These are phyloP conservation scores for Gentiana dahurica DNA, from an alignment of 257 asterid species.

Conservation along the genomic window DNA sequence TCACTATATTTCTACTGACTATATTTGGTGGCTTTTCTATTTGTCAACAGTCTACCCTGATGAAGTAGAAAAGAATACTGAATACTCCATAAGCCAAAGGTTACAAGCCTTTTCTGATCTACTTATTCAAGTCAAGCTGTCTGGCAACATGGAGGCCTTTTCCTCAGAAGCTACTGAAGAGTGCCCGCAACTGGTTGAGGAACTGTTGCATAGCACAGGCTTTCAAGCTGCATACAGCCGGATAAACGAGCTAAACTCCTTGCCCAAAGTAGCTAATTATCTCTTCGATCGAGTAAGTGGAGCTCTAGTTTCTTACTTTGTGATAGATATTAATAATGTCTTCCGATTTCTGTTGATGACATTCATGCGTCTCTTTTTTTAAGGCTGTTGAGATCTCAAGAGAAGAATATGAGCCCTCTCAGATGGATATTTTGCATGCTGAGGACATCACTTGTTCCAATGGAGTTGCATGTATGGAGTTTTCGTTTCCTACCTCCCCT, in stretches of 20 bases:
- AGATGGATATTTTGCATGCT: conserved; percentile 75
- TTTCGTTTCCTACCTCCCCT: conserved; percentile 45
- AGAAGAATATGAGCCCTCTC: conserved; percentile 71
- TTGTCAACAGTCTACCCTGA: conserved; percentile 32
- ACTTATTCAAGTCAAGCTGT: conserved; percentile 56
- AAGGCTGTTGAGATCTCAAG: conserved; percentile 79
- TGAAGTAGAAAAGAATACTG: conserved; percentile 29
- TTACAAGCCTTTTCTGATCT: conserved; percentile 57
- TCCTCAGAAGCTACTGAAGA: conserved; percentile 89
- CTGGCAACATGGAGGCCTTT: conserved; percentile 72
- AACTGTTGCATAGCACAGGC: conserved; percentile 58
- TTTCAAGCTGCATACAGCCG: conserved; percentile 73
- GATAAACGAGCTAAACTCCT: conserved; percentile 51
- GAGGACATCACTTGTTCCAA: conserved; percentile 72
- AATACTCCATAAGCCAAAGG: conserved; percentile 41
- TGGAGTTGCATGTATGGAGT: conserved; percentile 74
- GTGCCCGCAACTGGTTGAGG: conserved; percentile 63
- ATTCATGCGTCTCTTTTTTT: conserved; percentile 9
- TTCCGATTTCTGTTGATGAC: not conserved
- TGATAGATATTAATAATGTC: too few species aligned
- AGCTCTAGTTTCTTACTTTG: too few species aligned
- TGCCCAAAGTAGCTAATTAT: conserved; percentile 71
- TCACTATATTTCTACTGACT: not conserved
- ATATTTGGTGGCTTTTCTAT: not conserved
- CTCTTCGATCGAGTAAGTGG: conserved; percentile 64